These are phyloP conservation scores for Alloteropsis semialata DNA, from an alignment of 176 grass and related monocot genomes.

Conservation along the genomic window DNA sequence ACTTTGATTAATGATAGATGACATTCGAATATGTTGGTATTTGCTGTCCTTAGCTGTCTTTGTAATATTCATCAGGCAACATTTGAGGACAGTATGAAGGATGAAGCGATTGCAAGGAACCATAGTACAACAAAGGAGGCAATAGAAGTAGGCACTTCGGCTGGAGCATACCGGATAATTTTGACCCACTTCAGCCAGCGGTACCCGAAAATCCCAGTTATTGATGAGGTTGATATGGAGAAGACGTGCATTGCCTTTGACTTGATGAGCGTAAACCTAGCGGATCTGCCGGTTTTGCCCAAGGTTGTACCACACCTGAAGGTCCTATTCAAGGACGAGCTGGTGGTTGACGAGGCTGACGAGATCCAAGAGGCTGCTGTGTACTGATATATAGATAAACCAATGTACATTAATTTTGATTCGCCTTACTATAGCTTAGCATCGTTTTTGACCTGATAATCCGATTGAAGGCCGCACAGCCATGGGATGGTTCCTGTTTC, in stretches of 20 bases:
- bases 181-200: slow-evolving; percentile 97
- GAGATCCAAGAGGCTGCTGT: slow-evolving; percentile 58
- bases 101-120: slow-evolving; percentile 81
- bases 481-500: background rate
- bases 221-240: slow-evolving; percentile 71
- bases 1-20: background rate
- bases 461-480: background rate
- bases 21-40: background rate
- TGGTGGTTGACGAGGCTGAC: slow-evolving; percentile 54
- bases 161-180: slow-evolving; percentile 76
- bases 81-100: slow-evolving; percentile 91
- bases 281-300: slow-evolving; percentile 65
- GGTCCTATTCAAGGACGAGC: slow-evolving; percentile 73
- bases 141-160: slow-evolving; percentile 68
- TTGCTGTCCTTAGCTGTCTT: slow-evolving; percentile 13
- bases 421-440: background rate
- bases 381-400: slow-evolving; percentile 29
- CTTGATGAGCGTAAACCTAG: slow-evolving; percentile 79
- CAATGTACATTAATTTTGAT: slow-evolving; percentile 10
- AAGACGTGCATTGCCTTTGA: slow-evolving; percentile 88
- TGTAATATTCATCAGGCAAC: slow-evolving; percentile 60
- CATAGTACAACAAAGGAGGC: slow-evolving; percentile 97
- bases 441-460: slow-evolving; percentile 27
- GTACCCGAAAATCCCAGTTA: slow-evolving; percentile 89
- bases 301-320: slow-evolving; percentile 81